A percentile compares a stretch with the other conserved stretches of the same genome.
Conservation (phyloP, 331 rosid genomes). For the Prunus yedoensis region DNA sequence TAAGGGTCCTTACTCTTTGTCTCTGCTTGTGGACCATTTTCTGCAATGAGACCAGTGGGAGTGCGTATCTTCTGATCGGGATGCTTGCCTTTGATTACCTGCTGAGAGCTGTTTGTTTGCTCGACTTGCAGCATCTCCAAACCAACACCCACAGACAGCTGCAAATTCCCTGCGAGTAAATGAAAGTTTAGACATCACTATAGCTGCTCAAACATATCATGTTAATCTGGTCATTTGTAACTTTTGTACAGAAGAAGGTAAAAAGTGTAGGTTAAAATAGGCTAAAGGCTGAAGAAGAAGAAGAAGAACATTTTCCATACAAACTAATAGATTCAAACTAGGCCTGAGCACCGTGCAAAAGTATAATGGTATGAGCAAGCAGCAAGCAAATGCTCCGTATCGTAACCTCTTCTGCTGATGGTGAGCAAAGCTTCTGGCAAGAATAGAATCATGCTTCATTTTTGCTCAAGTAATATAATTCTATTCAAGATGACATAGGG, state of each 20-base stretch:
- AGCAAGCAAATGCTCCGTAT: neutral
- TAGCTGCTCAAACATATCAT: neutral
- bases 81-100: conserved; percentile 36
- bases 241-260: neutral
- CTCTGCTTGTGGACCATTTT: conserved; percentile 4
- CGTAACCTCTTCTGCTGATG: conserved; percentile 1
- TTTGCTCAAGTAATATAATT: neutral
- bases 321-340: conserved; percentile 48
- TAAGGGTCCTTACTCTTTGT: conserved; percentile 19
- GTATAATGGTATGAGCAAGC: neutral
- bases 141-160: conserved; percentile 40
- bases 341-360: conserved; percentile 71
- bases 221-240: neutral
- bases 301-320: conserved; percentile 42
- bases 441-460: neutral
- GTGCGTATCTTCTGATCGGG: neutral
- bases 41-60: neutral
- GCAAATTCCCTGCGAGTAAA: conserved; percentile 53
- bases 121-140: conserved; percentile 50
- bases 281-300: neutral
- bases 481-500: no score
- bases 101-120: conserved; percentile 37
- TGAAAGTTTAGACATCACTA: neutral
- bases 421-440: neutral
- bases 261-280: neutral